Conservation (phyloP, 2,329 filamentous ascomycete genomes). For the Fusarium gaditjirri region DNA sequence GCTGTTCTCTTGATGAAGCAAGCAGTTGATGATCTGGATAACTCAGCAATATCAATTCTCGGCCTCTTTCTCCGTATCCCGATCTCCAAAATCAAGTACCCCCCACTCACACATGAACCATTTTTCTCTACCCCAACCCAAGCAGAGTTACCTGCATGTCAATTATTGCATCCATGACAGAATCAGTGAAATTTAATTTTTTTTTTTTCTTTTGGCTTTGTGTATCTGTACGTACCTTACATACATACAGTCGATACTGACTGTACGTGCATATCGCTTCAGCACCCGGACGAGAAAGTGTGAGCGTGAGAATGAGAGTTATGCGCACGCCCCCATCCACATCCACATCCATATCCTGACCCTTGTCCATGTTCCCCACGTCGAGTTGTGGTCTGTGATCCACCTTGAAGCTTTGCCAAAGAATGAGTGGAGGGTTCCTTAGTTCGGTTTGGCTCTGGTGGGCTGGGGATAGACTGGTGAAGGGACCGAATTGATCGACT, state of each 20-base stretch:
- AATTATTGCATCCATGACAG: slow-evolving; percentile 9
- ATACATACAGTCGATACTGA: background rate
- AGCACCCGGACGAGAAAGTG: background rate
- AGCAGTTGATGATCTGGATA: background rate
- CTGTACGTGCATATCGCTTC: background rate
- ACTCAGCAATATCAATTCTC: background rate
- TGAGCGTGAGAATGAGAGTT: background rate
- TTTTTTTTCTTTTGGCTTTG: slow-evolving; percentile 3
- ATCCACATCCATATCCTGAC: slow-evolving; percentile 17
- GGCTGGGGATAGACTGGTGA: slow-evolving; percentile 29
- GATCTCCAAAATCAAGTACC: slow-evolving; percentile 5
- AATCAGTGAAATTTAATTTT: slow-evolving; percentile 32
- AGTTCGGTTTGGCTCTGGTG: slow-evolving; percentile 35
- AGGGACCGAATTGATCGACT: slow-evolving; percentile 36
- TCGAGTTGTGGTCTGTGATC: slow-evolving; percentile 27
- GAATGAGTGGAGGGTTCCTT: slow-evolving; percentile 24
- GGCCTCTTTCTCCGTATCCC: background rate
- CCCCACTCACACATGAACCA: slow-evolving; percentile 25
- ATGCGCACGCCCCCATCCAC: slow-evolving; percentile 32
- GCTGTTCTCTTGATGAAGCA: background rate
- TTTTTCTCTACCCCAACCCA: slow-evolving; percentile 18
- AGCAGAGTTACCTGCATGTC: slow-evolving; percentile 13
- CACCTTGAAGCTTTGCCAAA: slow-evolving; percentile 16
- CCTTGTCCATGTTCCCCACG: slow-evolving; percentile 34
- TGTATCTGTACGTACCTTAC: slow-evolving; percentile 21